Conservation (phyloP, 2,329 filamentous ascomycete species). For the Nemania bipapillata region DNA sequence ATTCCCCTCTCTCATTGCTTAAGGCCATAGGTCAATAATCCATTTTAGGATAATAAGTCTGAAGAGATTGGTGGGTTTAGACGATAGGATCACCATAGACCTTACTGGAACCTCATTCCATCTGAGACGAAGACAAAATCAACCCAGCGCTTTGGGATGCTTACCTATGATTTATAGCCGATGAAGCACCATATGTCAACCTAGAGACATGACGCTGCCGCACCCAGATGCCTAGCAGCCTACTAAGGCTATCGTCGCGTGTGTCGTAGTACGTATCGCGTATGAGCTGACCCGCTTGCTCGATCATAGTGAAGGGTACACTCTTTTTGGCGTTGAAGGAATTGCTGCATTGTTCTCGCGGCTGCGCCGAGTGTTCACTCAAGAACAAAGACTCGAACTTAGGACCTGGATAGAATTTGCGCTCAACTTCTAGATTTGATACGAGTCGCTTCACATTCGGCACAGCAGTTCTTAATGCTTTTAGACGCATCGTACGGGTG, state of each 20-base stretch:
- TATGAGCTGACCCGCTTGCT: constrained; percentile 24
- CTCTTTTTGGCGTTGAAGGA: not conserved
- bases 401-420: constrained; percentile 39
- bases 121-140: not conserved
- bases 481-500: not conserved
- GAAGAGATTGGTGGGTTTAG: not conserved
- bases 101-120: not conserved
- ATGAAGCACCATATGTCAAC: not conserved
- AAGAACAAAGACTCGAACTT: constrained; percentile 34
- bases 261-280: constrained; percentile 42
- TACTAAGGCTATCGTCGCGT: constrained; percentile 27
- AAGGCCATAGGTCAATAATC: not conserved
- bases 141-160: not conserved
- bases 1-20: constrained; percentile 13
- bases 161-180: not conserved
- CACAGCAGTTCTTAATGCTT: constrained; percentile 15
- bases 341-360: not conserved
- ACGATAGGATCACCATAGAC: not conserved
- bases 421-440: constrained; percentile 41
- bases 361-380: not conserved
- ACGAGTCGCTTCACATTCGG: constrained; percentile 33
- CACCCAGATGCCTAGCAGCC: constrained; percentile 38
- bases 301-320: constrained; percentile 19
- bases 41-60: not conserved
- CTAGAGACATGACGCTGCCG: constrained; percentile 28